phyloP scores from a whole-genome alignment of 495 filamentous ascomycete genomes.

The Penicillium bovifimosum region DNA sequence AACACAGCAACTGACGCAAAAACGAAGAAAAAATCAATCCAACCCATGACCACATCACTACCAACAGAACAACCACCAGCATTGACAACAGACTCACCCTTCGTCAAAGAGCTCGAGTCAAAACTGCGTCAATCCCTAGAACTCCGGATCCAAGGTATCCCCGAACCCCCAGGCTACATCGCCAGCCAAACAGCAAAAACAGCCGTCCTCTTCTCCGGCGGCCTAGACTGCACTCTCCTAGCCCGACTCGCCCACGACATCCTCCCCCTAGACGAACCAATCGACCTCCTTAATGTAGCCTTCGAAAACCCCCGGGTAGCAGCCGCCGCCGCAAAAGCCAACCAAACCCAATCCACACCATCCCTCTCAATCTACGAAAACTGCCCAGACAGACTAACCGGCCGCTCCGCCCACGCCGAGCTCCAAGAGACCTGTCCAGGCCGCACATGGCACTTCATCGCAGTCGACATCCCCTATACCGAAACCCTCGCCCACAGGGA shows the following conservation, averaged over 20 bases:
- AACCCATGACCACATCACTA: slow-evolving; percentile 53
- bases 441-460: slow-evolving; percentile 73
- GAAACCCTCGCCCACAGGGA: slow-evolving; percentile 67
- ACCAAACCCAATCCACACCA: background rate
- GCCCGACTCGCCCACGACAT: slow-evolving; percentile 79
- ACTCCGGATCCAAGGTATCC: slow-evolving; percentile 63
- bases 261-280: slow-evolving; percentile 57
- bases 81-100: slow-evolving; percentile 45
- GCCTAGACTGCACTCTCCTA: slow-evolving; percentile 85
- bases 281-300: slow-evolving; percentile 92
- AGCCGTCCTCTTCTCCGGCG: slow-evolving; percentile 89
- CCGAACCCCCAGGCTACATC: slow-evolving; percentile 39
- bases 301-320: slow-evolving; percentile 87
- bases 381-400: slow-evolving; percentile 89
- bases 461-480: slow-evolving; percentile 75
- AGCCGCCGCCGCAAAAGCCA: slow-evolving; percentile 13
- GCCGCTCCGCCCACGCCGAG: slow-evolving; percentile 68
- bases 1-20: background rate
- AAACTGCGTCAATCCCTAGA: slow-evolving; percentile 59
- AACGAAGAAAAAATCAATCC: slow-evolving; percentile 52
- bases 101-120: slow-evolving; percentile 51
- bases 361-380: slow-evolving; percentile 56
- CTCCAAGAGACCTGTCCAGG: slow-evolving; percentile 64
- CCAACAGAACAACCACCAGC: slow-evolving; percentile 30
- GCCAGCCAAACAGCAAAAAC: slow-evolving; percentile 45